phyloP scores from a whole-genome alignment of 2,329 filamentous ascomycete genomes.

The Colletotrichum camelliae region DNA sequence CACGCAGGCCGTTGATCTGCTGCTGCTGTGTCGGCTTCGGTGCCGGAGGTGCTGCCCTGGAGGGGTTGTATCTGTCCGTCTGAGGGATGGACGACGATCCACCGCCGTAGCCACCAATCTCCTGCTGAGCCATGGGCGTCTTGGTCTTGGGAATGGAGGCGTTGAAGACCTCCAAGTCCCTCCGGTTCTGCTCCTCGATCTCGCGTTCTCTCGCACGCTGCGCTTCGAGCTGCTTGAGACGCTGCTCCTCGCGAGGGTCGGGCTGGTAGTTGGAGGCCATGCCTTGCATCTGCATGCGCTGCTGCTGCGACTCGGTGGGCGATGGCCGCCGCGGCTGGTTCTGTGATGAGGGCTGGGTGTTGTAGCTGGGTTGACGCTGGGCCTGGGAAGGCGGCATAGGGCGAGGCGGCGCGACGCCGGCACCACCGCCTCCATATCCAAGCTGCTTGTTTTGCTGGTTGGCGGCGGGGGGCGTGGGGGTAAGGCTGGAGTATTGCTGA shows the following conservation, averaged over 20 bases:
- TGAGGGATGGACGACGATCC: slow-evolving; percentile 51
- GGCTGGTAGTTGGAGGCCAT: slow-evolving; percentile 62
- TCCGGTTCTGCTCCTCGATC: slow-evolving; percentile 69
- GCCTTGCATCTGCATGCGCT: slow-evolving; percentile 63
- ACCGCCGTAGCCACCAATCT: slow-evolving; percentile 74
- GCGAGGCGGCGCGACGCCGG: slow-evolving; percentile 71
- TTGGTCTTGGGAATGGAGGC: slow-evolving; percentile 85
- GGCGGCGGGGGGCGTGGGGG: slow-evolving; percentile 67
- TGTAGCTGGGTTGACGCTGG: slow-evolving; percentile 51
- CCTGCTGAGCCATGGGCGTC: slow-evolving; percentile 84
- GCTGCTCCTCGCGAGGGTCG: slow-evolving; percentile 59
- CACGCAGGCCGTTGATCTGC: slow-evolving; percentile 62
- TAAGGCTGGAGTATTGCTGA: slow-evolving; percentile 69
- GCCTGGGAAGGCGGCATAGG: slow-evolving; percentile 58
- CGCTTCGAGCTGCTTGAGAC: slow-evolving; percentile 66
- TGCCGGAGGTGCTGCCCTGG: slow-evolving; percentile 81
- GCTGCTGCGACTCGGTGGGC: slow-evolving; percentile 53
- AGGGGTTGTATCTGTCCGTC: slow-evolving; percentile 80
- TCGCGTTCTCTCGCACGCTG: slow-evolving; percentile 61
- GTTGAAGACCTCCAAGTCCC: slow-evolving; percentile 88
- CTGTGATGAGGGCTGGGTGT: slow-evolving; percentile 38
- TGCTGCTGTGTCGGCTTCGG: slow-evolving; percentile 65
- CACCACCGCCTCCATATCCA: slow-evolving; percentile 60
- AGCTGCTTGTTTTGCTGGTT: slow-evolving; percentile 67
- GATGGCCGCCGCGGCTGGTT: slow-evolving; percentile 48